Evolutionary conservation across 345 rosid species (phyloP), one percentile per base, ranked within the genome.

Genomic region (Luvunga scandens): DNA sequence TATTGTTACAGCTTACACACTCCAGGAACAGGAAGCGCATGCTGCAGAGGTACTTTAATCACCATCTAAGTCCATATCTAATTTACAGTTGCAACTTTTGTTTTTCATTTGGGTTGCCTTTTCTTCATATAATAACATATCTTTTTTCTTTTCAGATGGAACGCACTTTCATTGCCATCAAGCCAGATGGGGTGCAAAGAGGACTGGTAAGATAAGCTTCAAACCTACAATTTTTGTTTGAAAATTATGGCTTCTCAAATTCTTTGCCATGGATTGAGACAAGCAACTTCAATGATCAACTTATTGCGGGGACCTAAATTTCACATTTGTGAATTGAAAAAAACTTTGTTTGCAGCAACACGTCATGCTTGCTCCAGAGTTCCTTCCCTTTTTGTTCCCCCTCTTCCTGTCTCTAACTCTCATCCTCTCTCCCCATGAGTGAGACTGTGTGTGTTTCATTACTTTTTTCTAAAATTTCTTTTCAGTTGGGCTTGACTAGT

Each of bases 141-240:
- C 25, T 64, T 18, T 56, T 33, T 65, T 82, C 19, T 30, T 8
- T 72, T 67, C 88, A 96, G 99, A 66, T 89, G 87, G 99, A 96
- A 80, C 94, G 95, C 42, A 91, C 98, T 67, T 94, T 96, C 89
- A 96, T 96, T 30, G 99, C 99, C 68, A 96, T 96, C 90, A 96
- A 96, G 89, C 99, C 98, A 31, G 98, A 94, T 80, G 99, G 99
- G 67, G 97, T 96, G 66, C 99, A 96, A 83, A 80, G 99, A 86
- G 97, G 98, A 34, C 91, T 94, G 93, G 99, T 96, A 89, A 83
- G 85, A 65, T 62, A n/a, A 73, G 53, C 73, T 69, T 75, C 50
- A 69, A 18, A 38, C 30, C 50, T 64, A 16, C 24, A 67, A 31
- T 42, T 31, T 10, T 69, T 14, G 18, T 10, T 18, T 22, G 30